Evolutionary conservation across 2,329 filamentous ascomycete genomes (phyloP), one percentile per base, ranked within the genome.

Genomic region (Sporothrix schenckii): DNA sequence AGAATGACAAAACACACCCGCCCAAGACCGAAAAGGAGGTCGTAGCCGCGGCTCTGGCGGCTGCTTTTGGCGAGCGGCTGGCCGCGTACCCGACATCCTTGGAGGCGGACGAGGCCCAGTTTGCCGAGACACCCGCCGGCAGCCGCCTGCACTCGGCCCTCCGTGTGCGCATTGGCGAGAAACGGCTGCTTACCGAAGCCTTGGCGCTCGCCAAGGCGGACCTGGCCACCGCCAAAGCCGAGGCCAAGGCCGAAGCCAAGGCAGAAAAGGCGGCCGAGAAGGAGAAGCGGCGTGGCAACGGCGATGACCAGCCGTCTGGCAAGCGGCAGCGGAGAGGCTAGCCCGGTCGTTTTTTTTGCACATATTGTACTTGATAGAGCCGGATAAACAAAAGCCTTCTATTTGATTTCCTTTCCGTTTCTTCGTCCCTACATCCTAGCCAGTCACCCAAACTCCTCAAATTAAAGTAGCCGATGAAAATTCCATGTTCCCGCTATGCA

Each of bases 1-100:
- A 72, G 49, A 63, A n/a, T 14, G 50, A 56, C 56, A 69, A 72
- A n/a, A 24, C 44, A 21, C 41, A 21, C 2, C 47, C 63, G 24
- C 58, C 61, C 14, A 66, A 63, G 21, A 21, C 69, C 4, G 72
- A 73, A 1, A 73, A 72, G 24, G 66, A 83, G 72, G 77, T 85
- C 4, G 80, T 81, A 11, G 75, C 81, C 21, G 77, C 78, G 4
- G 80, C 82, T 21, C 77, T 86, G 0, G 61, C 72, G 0, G 68
- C 79, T 0, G 79, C 77, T 14, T 54, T 80, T 9, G 69, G 72
- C 9, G 74, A 74, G 4, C 69, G 78, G 13, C 72, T 76, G 47
- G 69, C 58, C 3, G 73, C 76, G 65, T 80, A 79, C 68, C 68
- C 69, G 4, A 80, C 79, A 0, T 75, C 74, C 0, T 27, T 79